Base-by-base conservation (phyloP, 2,329 filamentous ascomycete genomes). In the Aspergillus pseudonomiae region DNA sequence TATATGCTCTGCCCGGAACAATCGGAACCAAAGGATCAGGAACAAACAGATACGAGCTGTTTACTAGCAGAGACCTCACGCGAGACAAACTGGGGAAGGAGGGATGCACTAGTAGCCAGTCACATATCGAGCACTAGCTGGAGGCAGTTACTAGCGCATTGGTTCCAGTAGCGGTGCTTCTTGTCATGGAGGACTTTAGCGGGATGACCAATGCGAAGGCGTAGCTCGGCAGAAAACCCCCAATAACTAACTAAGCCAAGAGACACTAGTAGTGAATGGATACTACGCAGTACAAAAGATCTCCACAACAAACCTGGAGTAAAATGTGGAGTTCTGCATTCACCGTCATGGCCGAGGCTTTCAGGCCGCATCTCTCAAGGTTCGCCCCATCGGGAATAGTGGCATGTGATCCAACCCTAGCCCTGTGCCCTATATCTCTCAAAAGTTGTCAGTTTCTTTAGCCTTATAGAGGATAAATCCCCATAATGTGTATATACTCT, bases 361-460 rank as follows among this genome's bases (percentile, higher is more conserved):
- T 28, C 45, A 48, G 45, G 21, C 24, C 11, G 45, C 16, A 21
- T 24, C 30, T 65, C 32, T 61, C 61, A 58, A 61, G 46, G 34
- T 59, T 63, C 36, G 28, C 58, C 58, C 4, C 14, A 60, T 63
- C 21, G 30, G 55, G 63, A 45, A 36, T 65, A 63, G 63, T 30
- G 26, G 0, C 21, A 30, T n/a, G 21, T 32, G 26, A 52, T 24
- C 26, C 28, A 52, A n/a, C 48, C 48, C 48, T 52, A 52, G 9
- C 48, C 48, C 28, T 34, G 48, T 52, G 48, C 48, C 48, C 48
- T 55, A 34, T 16, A 39, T 19, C 32, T 21, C 26, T 52, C 14
- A 9, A 10, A 19, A 21, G n/a, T 12, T 16, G 28, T 9, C 26
- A 53, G 14, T 34, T 34, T 21, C 16, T 14, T 53, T 19, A 6